A percentile compares a stretch with the other conserved stretches of the same genome.
These are phyloP conservation scores for Porcisia hertigi DNA, from an alignment of 208 protist species.

Conservation along the genomic window DNA sequence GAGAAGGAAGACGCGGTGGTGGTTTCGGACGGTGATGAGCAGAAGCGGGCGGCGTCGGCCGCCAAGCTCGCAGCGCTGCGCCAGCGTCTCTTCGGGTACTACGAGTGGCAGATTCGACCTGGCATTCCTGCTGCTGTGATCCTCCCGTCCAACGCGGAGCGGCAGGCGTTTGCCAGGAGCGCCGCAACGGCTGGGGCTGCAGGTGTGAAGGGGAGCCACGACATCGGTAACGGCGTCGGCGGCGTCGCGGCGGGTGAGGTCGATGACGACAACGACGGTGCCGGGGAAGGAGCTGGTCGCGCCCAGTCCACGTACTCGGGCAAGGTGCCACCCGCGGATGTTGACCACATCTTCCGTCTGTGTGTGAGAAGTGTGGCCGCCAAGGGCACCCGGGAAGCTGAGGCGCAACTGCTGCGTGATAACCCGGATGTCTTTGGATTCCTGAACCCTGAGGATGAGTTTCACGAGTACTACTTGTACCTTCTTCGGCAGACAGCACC, in stretches of 20 bases:
- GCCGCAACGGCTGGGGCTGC: not conserved
- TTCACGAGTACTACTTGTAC: slow-evolving; percentile 89
- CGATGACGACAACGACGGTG: slow-evolving; percentile 13
- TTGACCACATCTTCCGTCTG: slow-evolving; percentile 66
- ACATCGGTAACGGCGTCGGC: not conserved
- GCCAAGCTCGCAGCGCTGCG: slow-evolving; percentile 13
- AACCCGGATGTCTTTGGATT: slow-evolving; percentile 79
- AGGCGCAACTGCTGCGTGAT: slow-evolving; percentile 74
- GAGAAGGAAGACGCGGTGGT: not conserved
- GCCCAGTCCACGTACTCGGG: slow-evolving; percentile 59
- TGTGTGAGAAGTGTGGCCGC: slow-evolving; percentile 63
- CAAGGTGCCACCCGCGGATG: slow-evolving; percentile 60
- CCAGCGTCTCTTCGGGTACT: slow-evolving; percentile 44
- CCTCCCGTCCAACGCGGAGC: slow-evolving; percentile 12
- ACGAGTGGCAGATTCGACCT: slow-evolving; percentile 27
- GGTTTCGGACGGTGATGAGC: not conserved
- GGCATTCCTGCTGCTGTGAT: slow-evolving; percentile 11
- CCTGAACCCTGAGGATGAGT: slow-evolving; percentile 82
- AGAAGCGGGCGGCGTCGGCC: not conserved
- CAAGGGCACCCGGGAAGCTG: slow-evolving; percentile 63
- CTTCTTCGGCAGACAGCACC: slow-evolving; percentile 73
- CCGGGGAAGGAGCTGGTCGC: not conserved
- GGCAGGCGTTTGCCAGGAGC: slow-evolving; percentile 15
- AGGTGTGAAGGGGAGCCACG: not conserved
- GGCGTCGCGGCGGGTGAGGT: not conserved